These are phyloP conservation scores for Pterocarpus macrocarpus DNA, from an alignment of 306 rosid genomes.

Conservation along the genomic window DNA sequence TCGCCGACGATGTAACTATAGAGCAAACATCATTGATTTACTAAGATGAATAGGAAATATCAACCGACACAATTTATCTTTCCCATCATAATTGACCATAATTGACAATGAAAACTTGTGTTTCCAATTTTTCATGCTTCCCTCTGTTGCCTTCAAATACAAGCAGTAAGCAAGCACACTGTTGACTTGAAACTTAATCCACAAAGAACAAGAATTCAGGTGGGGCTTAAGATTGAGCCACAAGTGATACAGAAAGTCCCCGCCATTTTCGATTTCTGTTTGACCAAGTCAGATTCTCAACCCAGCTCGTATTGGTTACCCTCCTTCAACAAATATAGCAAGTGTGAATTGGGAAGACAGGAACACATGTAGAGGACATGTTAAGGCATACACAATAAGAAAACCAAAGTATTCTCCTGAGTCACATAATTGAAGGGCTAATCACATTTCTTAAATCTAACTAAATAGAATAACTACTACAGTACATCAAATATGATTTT, in stretches of 20 bases:
- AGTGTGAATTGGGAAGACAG: slow-evolving; percentile 1
- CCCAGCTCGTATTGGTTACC: background rate
- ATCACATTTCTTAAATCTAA: background rate
- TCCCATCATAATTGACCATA: background rate
- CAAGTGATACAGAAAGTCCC: background rate
- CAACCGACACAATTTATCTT: slow-evolving; percentile 19
- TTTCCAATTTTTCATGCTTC: slow-evolving; percentile 14
- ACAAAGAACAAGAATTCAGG: background rate
- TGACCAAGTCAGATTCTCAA: slow-evolving; percentile 40
- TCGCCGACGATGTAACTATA: background rate
- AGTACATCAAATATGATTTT: too few relatives aligned
- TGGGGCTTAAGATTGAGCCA: slow-evolving; percentile 2
- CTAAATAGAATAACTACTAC: too few relatives aligned
- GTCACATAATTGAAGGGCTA: slow-evolving; percentile 17
- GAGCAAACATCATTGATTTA: slow-evolving; percentile 31
- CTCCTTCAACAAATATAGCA: slow-evolving; percentile 28
- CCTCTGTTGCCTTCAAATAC: slow-evolving; percentile 15
- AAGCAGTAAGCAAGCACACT: background rate
- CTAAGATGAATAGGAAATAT: slow-evolving; percentile 22
- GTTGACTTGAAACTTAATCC: slow-evolving; percentile 10
- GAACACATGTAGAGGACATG: slow-evolving; percentile 1
- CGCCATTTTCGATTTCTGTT: slow-evolving; percentile 4
- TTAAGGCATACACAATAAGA: background rate
- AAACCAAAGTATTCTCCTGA: slow-evolving; percentile 30
- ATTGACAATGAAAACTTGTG: background rate